Base-by-base conservation (phyloP, 164 flowering plant species). In the Berberis thunbergii region DNA sequence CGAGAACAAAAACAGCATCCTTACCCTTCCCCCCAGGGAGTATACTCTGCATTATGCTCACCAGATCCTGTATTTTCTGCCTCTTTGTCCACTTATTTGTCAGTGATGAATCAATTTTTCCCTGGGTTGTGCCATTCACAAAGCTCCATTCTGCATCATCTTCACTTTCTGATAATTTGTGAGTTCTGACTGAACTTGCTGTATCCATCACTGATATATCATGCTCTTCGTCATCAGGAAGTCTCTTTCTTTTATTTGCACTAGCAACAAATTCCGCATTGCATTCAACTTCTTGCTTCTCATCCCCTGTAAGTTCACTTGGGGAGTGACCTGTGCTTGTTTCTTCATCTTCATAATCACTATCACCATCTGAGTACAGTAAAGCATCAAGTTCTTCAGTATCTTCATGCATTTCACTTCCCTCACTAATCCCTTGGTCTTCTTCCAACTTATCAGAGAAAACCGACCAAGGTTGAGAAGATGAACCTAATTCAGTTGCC, bases 311-410 rank as follows among this genome's bases (percentile, higher is more conserved):
- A 80, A 84, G 75, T 58, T 83, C 72, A 57, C 81, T 76, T 1
- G 96, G 97, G 3, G 96, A 88, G 77, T 89, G 98, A 50, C 89
- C 98, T 0, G 96, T 88, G 77, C 98, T 93, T 2, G 83, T 73
- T 62, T 79, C 97, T 60, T 93, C 98, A 63, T 84, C 91, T 10
- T 67, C 68, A 48, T 60, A 67, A 49, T 73, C 78, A 69, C 67
- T 56, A 7, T 84, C 89, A 65, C 75, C 85, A 63, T 89, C 97
- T 1, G 97, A 90, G 72, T 75, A 90, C 7, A 93, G 84, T 40
- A 93, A 70, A 0, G 98, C 98, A 74, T 93, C 75, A 38, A 93
- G 73, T 61, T 93, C 97, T 65, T 88, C 96, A 0, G 96, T 82
- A 67, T 93, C 89, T 70, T 93, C 98, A n/a, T 76, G 92, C 95